phyloP scores from a whole-genome alignment of 495 filamentous ascomycete species.

The Rostrohypoxylon terebratum region DNA sequence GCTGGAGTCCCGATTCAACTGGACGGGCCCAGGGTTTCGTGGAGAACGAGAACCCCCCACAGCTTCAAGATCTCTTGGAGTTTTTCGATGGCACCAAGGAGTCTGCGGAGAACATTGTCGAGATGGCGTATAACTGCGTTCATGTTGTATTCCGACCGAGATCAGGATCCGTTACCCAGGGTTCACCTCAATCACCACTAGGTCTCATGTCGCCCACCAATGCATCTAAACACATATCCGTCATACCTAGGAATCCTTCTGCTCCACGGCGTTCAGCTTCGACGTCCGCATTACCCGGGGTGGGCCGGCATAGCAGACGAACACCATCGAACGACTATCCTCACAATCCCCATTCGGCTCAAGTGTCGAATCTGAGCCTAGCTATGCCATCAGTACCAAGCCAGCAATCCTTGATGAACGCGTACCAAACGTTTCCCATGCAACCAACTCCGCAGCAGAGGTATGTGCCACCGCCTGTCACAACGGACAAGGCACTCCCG shows the following conservation, averaged over 20 bases:
- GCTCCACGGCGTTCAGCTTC: conserved; percentile 46
- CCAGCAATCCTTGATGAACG: conserved; percentile 30
- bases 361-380: conserved; percentile 30
- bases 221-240: conserved; percentile 34
- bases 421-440: conserved; percentile 43
- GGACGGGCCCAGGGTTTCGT: conserved; percentile 62
- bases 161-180: conserved; percentile 32
- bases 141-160: conserved; percentile 53
- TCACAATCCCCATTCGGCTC: conserved; percentile 11
- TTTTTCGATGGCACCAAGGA: conserved; percentile 59
- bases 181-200: conserved; percentile 17
- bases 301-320: conserved; percentile 34
- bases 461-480: conserved; percentile 24
- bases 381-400: conserved; percentile 23
- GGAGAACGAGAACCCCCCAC: conserved; percentile 60
- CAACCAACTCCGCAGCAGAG: conserved; percentile 32
- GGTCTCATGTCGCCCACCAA: conserved; percentile 20
- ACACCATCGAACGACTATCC: conserved; percentile 29
- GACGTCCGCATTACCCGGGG: conserved; percentile 41
- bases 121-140: conserved; percentile 57
- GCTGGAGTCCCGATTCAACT: conserved; percentile 59
- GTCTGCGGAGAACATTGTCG: conserved; percentile 55
- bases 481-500: conserved; percentile 47
- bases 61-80: conserved; percentile 63
- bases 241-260: conserved; percentile 31